Evolutionary conservation across 176 grass and related monocot species (phyloP).

Genomic region (Raddia guianensis): DNA sequence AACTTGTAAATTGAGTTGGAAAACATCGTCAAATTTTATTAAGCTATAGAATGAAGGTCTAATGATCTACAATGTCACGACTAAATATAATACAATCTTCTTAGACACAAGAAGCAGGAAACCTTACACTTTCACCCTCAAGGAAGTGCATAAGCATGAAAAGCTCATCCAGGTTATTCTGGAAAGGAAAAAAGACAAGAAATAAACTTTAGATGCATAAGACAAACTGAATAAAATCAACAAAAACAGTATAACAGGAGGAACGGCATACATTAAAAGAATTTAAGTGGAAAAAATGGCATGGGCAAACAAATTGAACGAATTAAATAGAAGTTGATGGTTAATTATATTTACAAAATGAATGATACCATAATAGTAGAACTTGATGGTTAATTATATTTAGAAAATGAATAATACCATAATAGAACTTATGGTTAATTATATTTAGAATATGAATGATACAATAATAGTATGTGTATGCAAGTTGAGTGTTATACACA

Average conservation of each 20-base stretch:
- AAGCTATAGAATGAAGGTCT: neutral
- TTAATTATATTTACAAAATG: neutral
- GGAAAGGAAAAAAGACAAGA: constrained; percentile 42
- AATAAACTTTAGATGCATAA: constrained; percentile 36
- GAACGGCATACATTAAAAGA: constrained; percentile 12
- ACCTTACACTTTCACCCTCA: constrained; percentile 93
- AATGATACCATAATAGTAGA: constrained; percentile 16
- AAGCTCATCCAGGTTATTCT: constrained; percentile 99
- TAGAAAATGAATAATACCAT: neutral
- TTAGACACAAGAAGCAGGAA: constrained; percentile 26
- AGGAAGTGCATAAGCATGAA: constrained; percentile 99
- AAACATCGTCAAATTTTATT: too few species aligned
- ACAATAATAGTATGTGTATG: neutral
- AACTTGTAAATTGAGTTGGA: neutral
- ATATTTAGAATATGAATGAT: too few species aligned
- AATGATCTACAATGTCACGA: constrained; percentile 28
- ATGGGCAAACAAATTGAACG: constrained; percentile 31
- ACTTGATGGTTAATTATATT: too few species aligned
- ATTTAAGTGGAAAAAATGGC: neutral
- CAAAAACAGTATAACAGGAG: constrained; percentile 23
- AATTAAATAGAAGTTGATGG: constrained; percentile 1
- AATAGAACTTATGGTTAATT: neutral
- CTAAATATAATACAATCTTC: constrained; percentile 29
- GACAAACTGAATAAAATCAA: constrained; percentile 20
- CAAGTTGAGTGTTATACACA: neutral